Conservation (phyloP, 2,329 filamentous ascomycete species). For the Colletotrichum neosansevieriae region DNA sequence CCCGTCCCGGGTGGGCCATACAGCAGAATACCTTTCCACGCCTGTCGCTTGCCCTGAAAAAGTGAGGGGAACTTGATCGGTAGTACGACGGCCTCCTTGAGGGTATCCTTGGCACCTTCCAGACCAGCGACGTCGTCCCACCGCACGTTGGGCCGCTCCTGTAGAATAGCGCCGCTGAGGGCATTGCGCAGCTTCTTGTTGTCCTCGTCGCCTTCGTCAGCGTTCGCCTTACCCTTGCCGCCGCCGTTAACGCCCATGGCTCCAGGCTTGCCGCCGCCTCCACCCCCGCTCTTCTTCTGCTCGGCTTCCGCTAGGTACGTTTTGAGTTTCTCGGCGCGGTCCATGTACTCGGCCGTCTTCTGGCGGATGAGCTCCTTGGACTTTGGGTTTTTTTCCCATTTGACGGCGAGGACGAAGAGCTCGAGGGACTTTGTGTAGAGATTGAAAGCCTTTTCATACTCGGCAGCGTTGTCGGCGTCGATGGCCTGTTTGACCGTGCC, state of each 20-base stretch:
- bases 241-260: conserved; percentile 75
- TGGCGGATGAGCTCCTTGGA: conserved; percentile 97
- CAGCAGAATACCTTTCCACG: conserved; percentile 97
- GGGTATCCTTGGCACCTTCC: conserved; percentile 92
- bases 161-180: conserved; percentile 89
- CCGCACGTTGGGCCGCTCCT: conserved; percentile 94
- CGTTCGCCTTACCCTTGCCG: conserved; percentile 69
- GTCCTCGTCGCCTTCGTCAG: conserved; percentile 86
- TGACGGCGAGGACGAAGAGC: conserved; percentile 97
- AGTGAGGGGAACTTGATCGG: conserved; percentile 98
- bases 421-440: conserved; percentile 96
- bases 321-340: conserved; percentile 98
- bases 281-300: conserved; percentile 75
- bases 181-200: conserved; percentile 95
- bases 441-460: conserved; percentile 98
- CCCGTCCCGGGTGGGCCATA: conserved; percentile 97
- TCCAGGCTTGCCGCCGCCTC: conserved; percentile 73
- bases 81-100: conserved; percentile 97
- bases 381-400: conserved; percentile 99
- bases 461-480: conserved; percentile 92
- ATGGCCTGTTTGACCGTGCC: conserved; percentile 98
- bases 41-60: conserved; percentile 95
- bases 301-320: conserved; percentile 84
- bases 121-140: conserved; percentile 99
- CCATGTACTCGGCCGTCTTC: conserved; percentile 97